These are phyloP conservation scores for Phenoliferia sp. DNA, from an alignment of 1,284 basidiomycete species.

Conservation along the genomic window DNA sequence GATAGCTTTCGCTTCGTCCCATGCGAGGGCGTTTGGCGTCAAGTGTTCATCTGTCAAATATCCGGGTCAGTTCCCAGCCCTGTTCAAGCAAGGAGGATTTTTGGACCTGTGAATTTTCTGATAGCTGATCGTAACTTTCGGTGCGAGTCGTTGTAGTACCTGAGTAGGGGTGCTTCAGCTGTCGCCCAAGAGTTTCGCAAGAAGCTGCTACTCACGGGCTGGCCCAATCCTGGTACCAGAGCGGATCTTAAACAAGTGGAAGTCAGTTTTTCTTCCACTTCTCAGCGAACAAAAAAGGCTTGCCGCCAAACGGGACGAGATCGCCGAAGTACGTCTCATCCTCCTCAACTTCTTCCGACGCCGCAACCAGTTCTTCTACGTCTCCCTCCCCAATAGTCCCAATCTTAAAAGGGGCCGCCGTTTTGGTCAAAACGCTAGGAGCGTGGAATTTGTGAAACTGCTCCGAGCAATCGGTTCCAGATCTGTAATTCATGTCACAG, in stretches of 20 bases:
- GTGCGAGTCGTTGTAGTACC: slow-evolving; percentile 46
- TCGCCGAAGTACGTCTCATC: slow-evolving; percentile 32
- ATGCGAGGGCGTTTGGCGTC: slow-evolving; percentile 30
- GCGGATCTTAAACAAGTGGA: slow-evolving; percentile 31
- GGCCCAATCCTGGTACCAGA: slow-evolving; percentile 41
- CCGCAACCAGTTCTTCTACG: slow-evolving; percentile 1
- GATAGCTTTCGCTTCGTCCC: slow-evolving; percentile 33
- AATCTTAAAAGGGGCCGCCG: slow-evolving; percentile 15
- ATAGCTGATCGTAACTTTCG: slow-evolving; percentile 42
- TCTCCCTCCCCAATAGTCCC: slow-evolving; percentile 14
- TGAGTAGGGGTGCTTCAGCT: slow-evolving; percentile 21
- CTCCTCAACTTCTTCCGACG: neutral
- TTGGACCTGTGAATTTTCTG: slow-evolving; percentile 39
- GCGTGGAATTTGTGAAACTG: slow-evolving; percentile 28
- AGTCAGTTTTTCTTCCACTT: neutral
- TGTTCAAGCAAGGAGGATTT: slow-evolving; percentile 22
- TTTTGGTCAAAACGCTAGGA: slow-evolving; percentile 18
- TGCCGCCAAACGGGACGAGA: slow-evolving; percentile 12
- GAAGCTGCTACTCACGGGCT: slow-evolving; percentile 3
- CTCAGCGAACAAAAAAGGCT: too few relatives aligned
- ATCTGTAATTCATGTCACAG: neutral
- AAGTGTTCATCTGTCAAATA: slow-evolving; percentile 26
- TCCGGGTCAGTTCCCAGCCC: slow-evolving; percentile 32
- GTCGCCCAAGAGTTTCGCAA: neutral
- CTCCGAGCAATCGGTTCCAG: slow-evolving; percentile 19